Evolutionary conservation across 192 early-diverging fungal genomes (phyloP), one percentile per base, ranked within the genome.

Genomic region (Phlyctochytrium bullatum): DNA sequence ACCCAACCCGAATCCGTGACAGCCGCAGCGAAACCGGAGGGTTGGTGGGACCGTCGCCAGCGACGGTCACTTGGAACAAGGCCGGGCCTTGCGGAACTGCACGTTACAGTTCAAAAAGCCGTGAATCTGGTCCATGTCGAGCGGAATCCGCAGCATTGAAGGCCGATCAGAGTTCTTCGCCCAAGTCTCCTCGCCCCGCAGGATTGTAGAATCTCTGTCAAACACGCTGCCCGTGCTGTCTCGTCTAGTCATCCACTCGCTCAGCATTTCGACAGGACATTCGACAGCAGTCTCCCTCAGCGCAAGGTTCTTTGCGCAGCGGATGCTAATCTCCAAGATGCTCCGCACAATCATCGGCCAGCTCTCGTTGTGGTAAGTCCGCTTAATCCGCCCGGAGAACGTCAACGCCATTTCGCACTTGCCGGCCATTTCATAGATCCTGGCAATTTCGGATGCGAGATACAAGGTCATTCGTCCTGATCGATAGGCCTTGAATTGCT

Each of bases 361-460:
- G 33, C 76, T 70, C 68, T 95, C 93, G 66, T 93, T 94, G 2
- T 92, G 85, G 75, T 95, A 95, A 3, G 90, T 94, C 61, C 91
- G 93, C 52, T 80, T 86, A 58, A 95, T 95, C 2, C 93, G 73
- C 52, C 93, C 92, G 76, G 90, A 95, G 68, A 95, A 95, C 76
- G 89, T 91, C 24, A 92, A 74, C 0, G 92, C 90, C 88, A 92
- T 94, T 52, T 91, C 92, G 67, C 82, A 86, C 67, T 91, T 91
- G n/a, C 88, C 88, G 31, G 83, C 78, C 23, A 79, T 74, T 53
- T 89, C 86, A 69, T 95, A 94, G 2, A 89, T 83, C 1, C 89
- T 86, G 3, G 93, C 93, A 67, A 95, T 95, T 73, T 95, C 92
- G 12, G 89, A 84, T 0, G 92, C 93, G 2, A 95, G 72, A 64